phyloP scores from a whole-genome alignment of 169 alveolate genomes.

The Plasmodium coatneyi region DNA sequence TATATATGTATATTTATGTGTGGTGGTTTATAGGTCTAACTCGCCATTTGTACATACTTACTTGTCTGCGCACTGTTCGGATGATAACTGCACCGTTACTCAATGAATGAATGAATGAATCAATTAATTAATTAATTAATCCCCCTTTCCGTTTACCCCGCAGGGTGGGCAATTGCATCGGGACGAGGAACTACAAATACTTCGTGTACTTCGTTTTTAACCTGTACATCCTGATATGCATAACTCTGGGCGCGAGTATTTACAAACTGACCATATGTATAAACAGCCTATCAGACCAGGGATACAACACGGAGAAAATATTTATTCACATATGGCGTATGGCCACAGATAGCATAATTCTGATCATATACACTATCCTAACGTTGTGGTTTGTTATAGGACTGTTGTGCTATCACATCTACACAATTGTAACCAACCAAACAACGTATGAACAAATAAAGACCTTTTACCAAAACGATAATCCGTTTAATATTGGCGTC shows the following conservation, averaged over 20 bases:
- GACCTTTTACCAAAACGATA: constrained; percentile 78
- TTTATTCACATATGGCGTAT: constrained; percentile 69
- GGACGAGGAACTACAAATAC: constrained; percentile 89
- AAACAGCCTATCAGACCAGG: constrained; percentile 27
- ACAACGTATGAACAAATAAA: constrained; percentile 88
- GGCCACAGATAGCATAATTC: constrained; percentile 69
- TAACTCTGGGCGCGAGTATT: constrained; percentile 66
- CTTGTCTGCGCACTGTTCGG: background rate
- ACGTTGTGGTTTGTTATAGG: constrained; percentile 88
- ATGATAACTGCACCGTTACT: background rate
- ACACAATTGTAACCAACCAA: constrained; percentile 83
- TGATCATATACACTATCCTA: constrained; percentile 72
- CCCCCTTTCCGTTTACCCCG: background rate
- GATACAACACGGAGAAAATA: constrained; percentile 38
- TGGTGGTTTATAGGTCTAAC: background rate
- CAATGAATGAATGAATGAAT: too few relatives aligned
- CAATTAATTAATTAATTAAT: too few relatives aligned
- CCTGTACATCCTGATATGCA: constrained; percentile 68
- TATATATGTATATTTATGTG: background rate
- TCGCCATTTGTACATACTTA: background rate
- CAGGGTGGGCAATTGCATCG: constrained; percentile 91
- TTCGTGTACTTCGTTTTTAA: constrained; percentile 79
- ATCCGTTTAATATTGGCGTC: constrained; percentile 84
- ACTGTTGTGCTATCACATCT: constrained; percentile 82
- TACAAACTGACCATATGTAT: constrained; percentile 75